Evolutionary conservation across 2,329 filamentous ascomycete genomes (phyloP).

Genomic region (Pyricularia grisea): DNA sequence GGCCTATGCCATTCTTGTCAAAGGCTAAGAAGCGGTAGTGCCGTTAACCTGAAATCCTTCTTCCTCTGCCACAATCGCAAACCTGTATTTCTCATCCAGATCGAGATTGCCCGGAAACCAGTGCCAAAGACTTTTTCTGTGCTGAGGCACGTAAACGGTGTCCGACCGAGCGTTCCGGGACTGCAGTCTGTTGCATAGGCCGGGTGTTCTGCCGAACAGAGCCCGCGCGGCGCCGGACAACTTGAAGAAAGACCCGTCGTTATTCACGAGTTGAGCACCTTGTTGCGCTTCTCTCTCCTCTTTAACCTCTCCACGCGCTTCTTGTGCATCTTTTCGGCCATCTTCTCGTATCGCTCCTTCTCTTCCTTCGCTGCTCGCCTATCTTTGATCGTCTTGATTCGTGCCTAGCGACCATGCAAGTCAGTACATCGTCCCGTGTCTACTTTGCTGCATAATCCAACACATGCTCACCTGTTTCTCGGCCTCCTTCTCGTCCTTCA

Average conservation of each 20-base stretch:
- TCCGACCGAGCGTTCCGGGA: not conserved
- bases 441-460: not conserved
- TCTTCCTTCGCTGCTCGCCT: slow-evolving; percentile 85
- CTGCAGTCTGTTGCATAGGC: not conserved
- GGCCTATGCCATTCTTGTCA: not conserved
- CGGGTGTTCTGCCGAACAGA: not conserved
- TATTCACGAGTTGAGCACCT: slow-evolving; percentile 58
- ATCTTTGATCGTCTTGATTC: slow-evolving; percentile 73
- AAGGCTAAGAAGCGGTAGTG: not conserved
- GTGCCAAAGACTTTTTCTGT: not conserved
- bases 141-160: not conserved
- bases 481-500: slow-evolving; percentile 94
- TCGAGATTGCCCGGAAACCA: not conserved
- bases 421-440: not conserved
- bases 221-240: not conserved
- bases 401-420: slow-evolving; percentile 41
- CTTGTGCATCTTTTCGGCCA: slow-evolving; percentile 96
- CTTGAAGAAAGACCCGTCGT: not conserved
- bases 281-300: slow-evolving; percentile 94
- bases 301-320: slow-evolving; percentile 90
- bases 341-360: slow-evolving; percentile 82
- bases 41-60: not conserved
- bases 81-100: not conserved
- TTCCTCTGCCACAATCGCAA: not conserved
- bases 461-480: slow-evolving; percentile 59